Conservation (phyloP, 108 stramenopile species). For the Skeletonema menzelii region DNA sequence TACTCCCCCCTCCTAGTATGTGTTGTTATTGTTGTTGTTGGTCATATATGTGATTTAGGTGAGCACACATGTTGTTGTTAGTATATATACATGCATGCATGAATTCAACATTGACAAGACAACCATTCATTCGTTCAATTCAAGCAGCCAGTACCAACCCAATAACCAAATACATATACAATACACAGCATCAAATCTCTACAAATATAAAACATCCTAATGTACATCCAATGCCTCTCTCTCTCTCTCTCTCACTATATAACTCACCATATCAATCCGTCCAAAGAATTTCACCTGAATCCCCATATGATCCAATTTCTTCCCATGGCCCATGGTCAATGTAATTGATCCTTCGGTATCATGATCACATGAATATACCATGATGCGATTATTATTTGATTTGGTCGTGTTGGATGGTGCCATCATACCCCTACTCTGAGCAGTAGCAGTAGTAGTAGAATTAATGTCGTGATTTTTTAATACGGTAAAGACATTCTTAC, state of each 20-base stretch:
- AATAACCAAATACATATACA: background rate
- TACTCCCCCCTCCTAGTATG: slow-evolving; percentile 50
- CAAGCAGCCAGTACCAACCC: no score
- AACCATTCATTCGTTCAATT: no score
- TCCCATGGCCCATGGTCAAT: slow-evolving; percentile 87
- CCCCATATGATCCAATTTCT: slow-evolving; percentile 96
- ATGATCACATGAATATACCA: slow-evolving; percentile 59
- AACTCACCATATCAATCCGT: slow-evolving; percentile 91
- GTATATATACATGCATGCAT: no score
- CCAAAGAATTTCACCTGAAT: slow-evolving; percentile 97
- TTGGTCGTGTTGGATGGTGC: no score
- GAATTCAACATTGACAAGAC: no score
- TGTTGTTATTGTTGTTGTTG: background rate
- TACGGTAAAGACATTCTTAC: slow-evolving; percentile 83
- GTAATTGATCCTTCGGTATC: slow-evolving; percentile 86
- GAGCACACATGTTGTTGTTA: no score
- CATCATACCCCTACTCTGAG: no score
- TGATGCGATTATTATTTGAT: slow-evolving; percentile 20
- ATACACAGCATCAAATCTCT: no score
- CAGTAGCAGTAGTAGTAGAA: background rate
- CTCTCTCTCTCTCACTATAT: no score
- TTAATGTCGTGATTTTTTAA: slow-evolving; percentile 52
- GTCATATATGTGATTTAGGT: no score
- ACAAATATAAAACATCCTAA: no score
- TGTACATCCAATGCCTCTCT: no score